These are phyloP conservation scores for Tilletia caries DNA, from an alignment of 1,284 basidiomycete species.

Conservation along the genomic window DNA sequence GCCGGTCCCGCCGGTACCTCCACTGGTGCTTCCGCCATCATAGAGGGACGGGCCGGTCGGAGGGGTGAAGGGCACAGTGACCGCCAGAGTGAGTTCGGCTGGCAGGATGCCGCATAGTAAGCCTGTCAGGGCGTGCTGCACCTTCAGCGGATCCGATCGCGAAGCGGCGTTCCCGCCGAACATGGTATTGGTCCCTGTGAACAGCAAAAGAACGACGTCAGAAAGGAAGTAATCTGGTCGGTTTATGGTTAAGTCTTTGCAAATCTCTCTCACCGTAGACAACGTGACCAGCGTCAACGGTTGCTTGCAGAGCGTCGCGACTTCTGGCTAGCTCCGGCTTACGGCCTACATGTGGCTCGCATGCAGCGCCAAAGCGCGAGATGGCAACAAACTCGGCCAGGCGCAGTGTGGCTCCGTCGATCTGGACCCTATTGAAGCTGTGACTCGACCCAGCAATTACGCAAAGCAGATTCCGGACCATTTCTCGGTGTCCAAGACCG, in stretches of 20 bases:
- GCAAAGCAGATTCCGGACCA: not conserved
- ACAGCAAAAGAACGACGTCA: not conserved
- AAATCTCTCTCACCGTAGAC: constrained; percentile 7
- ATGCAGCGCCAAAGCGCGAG: not conserved
- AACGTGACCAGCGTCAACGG: not conserved
- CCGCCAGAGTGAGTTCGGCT: not conserved
- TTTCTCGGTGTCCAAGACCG: not conserved
- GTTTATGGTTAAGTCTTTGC: too few species aligned
- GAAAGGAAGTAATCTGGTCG: not conserved
- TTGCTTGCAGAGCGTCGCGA: not conserved
- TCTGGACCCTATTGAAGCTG: not conserved
- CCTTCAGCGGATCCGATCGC: not conserved
- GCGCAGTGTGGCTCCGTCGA: not conserved
- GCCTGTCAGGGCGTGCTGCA: not conserved
- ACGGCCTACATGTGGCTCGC: not conserved
- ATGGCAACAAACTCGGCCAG: not conserved
- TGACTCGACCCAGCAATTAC: not conserved
- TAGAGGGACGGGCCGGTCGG: not conserved
- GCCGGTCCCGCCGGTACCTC: too few species aligned
- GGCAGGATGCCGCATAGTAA: not conserved
- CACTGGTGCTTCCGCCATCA: not conserved
- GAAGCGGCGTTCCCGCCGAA: constrained; percentile 2
- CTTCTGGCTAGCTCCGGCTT: not conserved
- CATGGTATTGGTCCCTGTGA: constrained; percentile 7
- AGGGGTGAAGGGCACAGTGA: not conserved